Conservation (phyloP, 148 eudicot species). For the Linanthus parryae region DNA sequence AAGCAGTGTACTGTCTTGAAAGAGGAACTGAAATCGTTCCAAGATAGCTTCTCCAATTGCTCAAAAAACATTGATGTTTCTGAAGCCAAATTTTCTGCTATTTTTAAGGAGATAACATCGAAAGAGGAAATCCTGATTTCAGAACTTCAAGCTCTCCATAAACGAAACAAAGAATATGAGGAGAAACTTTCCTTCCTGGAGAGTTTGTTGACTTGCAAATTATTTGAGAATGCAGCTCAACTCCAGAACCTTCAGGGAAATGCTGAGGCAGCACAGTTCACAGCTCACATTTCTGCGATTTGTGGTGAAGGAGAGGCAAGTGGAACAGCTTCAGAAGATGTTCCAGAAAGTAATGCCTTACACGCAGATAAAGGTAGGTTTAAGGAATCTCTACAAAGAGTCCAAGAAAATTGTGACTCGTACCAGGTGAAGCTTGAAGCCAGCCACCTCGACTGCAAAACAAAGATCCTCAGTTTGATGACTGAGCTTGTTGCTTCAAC, state of each 20-base stretch:
- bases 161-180: conserved; percentile 26
- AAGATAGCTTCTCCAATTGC: conserved; percentile 25
- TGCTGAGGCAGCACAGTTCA: conserved; percentile 41
- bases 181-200: conserved; percentile 35
- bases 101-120: conserved; percentile 36
- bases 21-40: conserved; percentile 35
- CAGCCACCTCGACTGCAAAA: conserved; percentile 23
- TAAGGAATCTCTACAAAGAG: conserved; percentile 37
- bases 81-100: conserved; percentile 32
- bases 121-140: conserved; percentile 43
- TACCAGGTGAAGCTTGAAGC: conserved; percentile 20
- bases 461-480: conserved; percentile 27
- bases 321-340: conserved; percentile 23
- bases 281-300: conserved; percentile 34
- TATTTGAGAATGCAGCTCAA: conserved; percentile 38
- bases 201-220: conserved; percentile 27
- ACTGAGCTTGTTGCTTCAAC: conserved; percentile 36
- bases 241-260: conserved; percentile 41
- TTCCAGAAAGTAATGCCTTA: conserved; percentile 28
- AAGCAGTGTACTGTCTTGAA: conserved; percentile 31
- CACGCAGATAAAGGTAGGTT: conserved; percentile 39
- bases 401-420: conserved; percentile 21
- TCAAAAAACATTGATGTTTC: conserved; percentile 34
- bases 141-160: conserved; percentile 38
- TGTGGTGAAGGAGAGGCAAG: conserved; percentile 22